phyloP scores from a whole-genome alignment of 2,329 filamentous ascomycete genomes.

The Fusarium newnesense region DNA sequence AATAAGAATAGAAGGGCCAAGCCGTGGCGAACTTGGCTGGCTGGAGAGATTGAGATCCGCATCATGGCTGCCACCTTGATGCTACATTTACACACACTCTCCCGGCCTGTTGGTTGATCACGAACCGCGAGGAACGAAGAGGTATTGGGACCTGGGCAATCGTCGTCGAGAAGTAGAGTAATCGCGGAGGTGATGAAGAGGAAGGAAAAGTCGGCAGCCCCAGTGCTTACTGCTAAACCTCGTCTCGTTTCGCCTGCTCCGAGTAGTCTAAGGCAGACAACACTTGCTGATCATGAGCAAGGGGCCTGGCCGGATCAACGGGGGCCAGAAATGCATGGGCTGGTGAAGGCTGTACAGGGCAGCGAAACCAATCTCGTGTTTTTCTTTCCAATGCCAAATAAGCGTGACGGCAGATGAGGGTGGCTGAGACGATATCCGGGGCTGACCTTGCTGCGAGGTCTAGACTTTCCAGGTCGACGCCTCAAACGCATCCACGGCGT shows the following conservation, averaged over 20 bases:
- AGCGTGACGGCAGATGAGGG: slow-evolving; percentile 40
- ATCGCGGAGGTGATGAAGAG: slow-evolving; percentile 13
- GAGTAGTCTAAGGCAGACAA: slow-evolving; percentile 10
- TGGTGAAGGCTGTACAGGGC: neutral
- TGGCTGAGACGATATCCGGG: slow-evolving; percentile 43
- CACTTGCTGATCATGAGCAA: slow-evolving; percentile 25
- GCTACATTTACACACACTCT: slow-evolving; percentile 36
- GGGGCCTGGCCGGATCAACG: slow-evolving; percentile 21
- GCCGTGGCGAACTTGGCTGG: slow-evolving; percentile 23
- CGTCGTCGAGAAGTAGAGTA: neutral
- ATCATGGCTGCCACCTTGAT: slow-evolving; percentile 38
- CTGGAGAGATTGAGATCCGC: slow-evolving; percentile 37
- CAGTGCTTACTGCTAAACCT: neutral
- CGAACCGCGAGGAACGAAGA: slow-evolving; percentile 7
- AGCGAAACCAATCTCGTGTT: slow-evolving; percentile 2
- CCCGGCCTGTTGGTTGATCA: slow-evolving; percentile 19
- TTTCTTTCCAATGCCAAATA: slow-evolving; percentile 23
- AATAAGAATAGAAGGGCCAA: slow-evolving; percentile 36
- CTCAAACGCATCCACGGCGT: slow-evolving; percentile 30
- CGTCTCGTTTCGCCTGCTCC: neutral
- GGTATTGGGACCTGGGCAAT: slow-evolving; percentile 3
- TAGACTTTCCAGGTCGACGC: slow-evolving; percentile 33
- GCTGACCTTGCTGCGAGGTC: slow-evolving; percentile 39
- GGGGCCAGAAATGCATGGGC: slow-evolving; percentile 11
- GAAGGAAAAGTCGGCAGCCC: slow-evolving; percentile 6